Conservation (phyloP, 805 yeast genomes). For the Scheffersomyces amazonensis region DNA sequence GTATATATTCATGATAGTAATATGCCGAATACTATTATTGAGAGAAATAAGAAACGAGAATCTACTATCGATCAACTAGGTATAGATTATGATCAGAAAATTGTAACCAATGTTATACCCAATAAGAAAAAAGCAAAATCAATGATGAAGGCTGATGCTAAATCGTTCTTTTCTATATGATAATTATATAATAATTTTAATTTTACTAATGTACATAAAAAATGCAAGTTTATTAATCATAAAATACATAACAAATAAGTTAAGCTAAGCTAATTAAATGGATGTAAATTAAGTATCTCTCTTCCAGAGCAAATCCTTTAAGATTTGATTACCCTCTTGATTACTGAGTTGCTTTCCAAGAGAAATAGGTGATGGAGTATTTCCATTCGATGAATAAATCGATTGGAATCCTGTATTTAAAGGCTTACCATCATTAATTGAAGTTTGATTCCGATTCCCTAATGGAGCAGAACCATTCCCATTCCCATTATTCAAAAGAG, state of each 20-base stretch:
- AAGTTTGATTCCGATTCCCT: too few relatives aligned
- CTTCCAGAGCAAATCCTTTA: conserved; percentile 4
- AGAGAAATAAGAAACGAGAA: too few relatives aligned
- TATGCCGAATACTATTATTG: too few relatives aligned
- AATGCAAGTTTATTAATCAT: too few relatives aligned
- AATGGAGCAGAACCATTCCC: background rate
- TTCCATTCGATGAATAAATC: background rate
- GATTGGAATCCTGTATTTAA: background rate
- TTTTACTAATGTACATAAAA: background rate
- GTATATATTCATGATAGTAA: too few relatives aligned
- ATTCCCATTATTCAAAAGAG: conserved; percentile 15
- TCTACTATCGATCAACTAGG: too few relatives aligned
- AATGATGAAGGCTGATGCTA: conserved; percentile 8
- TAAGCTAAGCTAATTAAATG: background rate
- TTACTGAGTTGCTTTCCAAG: background rate
- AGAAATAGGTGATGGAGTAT: background rate
- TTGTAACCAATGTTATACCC: too few relatives aligned
- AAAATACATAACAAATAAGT: background rate
- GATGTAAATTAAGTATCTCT: background rate
- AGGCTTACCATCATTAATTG: conserved; percentile 1
- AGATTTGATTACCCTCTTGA: background rate
- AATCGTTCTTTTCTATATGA: conserved; percentile 6
- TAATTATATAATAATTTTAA: background rate
- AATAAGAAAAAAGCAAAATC: too few relatives aligned
- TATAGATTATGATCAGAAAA: too few relatives aligned